Evolutionary conservation across 164 flowering plant species (phyloP).

Genomic region (Stephania japonica): DNA sequence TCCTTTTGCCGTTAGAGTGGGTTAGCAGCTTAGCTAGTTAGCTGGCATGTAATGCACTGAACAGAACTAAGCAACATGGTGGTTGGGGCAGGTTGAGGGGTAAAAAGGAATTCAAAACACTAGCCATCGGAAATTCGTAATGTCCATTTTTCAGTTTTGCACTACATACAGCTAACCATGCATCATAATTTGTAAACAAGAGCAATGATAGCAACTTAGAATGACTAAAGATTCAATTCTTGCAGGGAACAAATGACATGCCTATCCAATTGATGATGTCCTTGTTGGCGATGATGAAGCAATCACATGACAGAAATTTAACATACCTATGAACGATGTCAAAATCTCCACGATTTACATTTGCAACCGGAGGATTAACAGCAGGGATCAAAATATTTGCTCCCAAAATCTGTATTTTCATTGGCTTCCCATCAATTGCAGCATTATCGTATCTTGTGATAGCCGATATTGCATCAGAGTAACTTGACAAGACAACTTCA

Average conservation of each 20-base stretch:
- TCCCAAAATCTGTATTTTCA: slow-evolving; percentile 39
- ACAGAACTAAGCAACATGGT: too few species aligned
- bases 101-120: too few species aligned
- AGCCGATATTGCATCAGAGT: slow-evolving; percentile 70
- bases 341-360: slow-evolving; percentile 14
- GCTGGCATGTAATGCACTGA: too few species aligned
- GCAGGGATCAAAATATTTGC: slow-evolving; percentile 35
- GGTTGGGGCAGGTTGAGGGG: too few species aligned
- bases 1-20: too few species aligned
- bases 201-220: too few species aligned
- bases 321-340: slow-evolving; percentile 44
- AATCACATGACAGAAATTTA: neutral
- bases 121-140: too few species aligned
- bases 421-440: slow-evolving; percentile 9
- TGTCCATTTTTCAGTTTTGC: too few species aligned
- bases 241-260: neutral
- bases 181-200: too few species aligned
- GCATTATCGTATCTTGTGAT: slow-evolving; percentile 45
- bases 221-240: too few species aligned
- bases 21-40: too few species aligned
- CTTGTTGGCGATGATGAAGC: neutral
- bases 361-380: slow-evolving; percentile 20
- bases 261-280: neutral
- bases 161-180: too few species aligned
- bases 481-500: slow-evolving; percentile 61